Evolutionary conservation across 2,329 filamentous ascomycete species (phyloP).

Genomic region (Graphilbum ipis-grandicollis): DNA sequence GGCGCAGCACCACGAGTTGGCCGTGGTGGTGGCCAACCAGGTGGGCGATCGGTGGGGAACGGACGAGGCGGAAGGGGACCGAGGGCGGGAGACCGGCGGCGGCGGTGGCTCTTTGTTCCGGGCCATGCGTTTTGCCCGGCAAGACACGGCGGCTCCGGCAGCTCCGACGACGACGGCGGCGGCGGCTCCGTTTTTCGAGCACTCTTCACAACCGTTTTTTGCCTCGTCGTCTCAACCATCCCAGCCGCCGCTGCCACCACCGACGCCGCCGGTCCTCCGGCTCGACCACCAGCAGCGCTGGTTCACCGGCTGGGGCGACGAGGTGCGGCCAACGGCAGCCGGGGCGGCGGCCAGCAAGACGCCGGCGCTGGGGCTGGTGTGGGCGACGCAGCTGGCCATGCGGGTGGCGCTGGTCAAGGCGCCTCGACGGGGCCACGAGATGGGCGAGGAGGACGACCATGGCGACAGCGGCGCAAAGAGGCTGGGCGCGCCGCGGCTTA

Average conservation of each 20-base stretch:
- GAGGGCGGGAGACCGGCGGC: constrained; percentile 4
- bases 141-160: background rate
- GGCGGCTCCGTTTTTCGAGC: no score
- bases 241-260: constrained; percentile 2
- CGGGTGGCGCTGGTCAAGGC: constrained; percentile 68
- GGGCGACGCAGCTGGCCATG: constrained; percentile 75
- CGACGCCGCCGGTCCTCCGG: constrained; percentile 37
- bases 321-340: constrained; percentile 29
- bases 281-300: constrained; percentile 85
- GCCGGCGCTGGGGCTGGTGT: constrained; percentile 72
- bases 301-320: constrained; percentile 90
- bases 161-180: no score
- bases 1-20: constrained; percentile 56
- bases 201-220: no score
- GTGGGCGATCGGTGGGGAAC: constrained; percentile 67
- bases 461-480: constrained; percentile 21
- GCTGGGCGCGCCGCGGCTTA: constrained; percentile 7
- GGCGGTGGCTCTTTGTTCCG: constrained; percentile 8
- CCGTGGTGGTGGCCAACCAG: constrained; percentile 87
- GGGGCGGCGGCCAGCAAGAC: constrained; percentile 47
- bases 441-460: constrained; percentile 15
- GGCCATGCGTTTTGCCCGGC: background rate
- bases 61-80: background rate
- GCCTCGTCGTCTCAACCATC: background rate
- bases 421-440: constrained; percentile 22